Evolutionary conservation across 768 basidiomycete species (phyloP).

Genomic region (Phlegmacium glaucopus): DNA sequence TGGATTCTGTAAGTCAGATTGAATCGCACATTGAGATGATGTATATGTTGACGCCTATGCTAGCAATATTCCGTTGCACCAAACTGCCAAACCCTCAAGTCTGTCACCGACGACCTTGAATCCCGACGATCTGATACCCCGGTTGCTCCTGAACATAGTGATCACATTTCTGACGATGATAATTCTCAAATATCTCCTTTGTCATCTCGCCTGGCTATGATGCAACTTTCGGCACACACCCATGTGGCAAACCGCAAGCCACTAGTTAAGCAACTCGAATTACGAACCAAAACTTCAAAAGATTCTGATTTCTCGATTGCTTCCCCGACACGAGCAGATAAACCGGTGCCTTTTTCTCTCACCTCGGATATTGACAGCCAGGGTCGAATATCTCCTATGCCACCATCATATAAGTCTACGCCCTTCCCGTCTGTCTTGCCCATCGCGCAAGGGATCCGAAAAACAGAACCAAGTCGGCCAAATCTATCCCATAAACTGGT

Average conservation of each 20-base stretch:
- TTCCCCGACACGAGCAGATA: neutral
- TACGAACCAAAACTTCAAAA: neutral
- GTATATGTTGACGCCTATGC: neutral
- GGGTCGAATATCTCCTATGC: constrained; percentile 14
- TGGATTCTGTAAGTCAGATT: constrained; percentile 32
- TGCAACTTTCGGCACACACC: no score
- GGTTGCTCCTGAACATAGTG: no score
- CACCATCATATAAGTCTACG: constrained; percentile 22
- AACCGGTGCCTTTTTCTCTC: neutral
- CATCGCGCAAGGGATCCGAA: neutral
- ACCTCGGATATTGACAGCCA: constrained; percentile 15
- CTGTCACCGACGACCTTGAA: no score
- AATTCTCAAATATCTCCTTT: no score
- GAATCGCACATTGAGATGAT: no score
- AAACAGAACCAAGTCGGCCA: neutral
- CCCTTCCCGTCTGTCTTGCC: constrained; percentile 7
- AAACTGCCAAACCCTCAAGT: no score
- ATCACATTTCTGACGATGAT: no score
- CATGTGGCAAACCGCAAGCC: no score
- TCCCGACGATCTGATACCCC: no score
- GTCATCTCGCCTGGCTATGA: no score
- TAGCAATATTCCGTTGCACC: neutral
- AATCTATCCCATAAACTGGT: neutral
- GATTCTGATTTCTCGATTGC: neutral
- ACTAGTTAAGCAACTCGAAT: no score